Evolutionary conservation across 2,329 filamentous ascomycete species (phyloP), one percentile per base, ranked within the genome.

Genomic region (Penicillium italicum): DNA sequence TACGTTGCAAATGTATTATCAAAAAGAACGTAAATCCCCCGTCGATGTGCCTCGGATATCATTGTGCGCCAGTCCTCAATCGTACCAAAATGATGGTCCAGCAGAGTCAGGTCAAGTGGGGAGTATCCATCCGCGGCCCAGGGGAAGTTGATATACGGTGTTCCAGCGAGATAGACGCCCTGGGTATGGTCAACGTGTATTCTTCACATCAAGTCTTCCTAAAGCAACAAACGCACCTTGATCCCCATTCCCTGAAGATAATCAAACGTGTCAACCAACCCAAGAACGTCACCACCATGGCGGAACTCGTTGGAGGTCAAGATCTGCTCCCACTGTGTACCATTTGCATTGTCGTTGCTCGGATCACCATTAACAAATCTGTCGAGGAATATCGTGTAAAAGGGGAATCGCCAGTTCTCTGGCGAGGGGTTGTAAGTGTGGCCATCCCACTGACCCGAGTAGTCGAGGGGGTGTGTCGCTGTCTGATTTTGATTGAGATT

Each of bases 161-260:
- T 85, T 33, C 85, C 85, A 26, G 83, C 84, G 43, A 87, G 77
- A 65, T 87, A 86, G 38, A 86, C 70, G 14, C 76, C 82, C 77
- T 84, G 22, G 1, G 37, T 60, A 31, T 30, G 34, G 43, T 40
- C 12, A 57, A 58, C n/a, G n/a, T 54, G 45, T 22, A 45, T 16
- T 22, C 2, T 18, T 11, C 9, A 12, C 38, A 4, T 85, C 30
- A 7, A 34, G 38, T 44, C 9, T 49, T 52, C 9, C 20, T 7
- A 20, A 14, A 31, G n/a, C 14, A 22, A 56, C 57, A 26, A 59
- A 28, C 42, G 82, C n/a, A 80, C 81, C 76, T 83, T 84, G 64
- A 86, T 80, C n/a, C 84, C 85, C 79, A 85, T 82, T 57, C 83
- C 85, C 58, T 83, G 79, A 36, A 87, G 74, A 65, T 87, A 87